These are phyloP conservation scores for Cladophialophora exuberans DNA, from an alignment of 2,329 filamentous ascomycete genomes.

Conservation along the genomic window DNA sequence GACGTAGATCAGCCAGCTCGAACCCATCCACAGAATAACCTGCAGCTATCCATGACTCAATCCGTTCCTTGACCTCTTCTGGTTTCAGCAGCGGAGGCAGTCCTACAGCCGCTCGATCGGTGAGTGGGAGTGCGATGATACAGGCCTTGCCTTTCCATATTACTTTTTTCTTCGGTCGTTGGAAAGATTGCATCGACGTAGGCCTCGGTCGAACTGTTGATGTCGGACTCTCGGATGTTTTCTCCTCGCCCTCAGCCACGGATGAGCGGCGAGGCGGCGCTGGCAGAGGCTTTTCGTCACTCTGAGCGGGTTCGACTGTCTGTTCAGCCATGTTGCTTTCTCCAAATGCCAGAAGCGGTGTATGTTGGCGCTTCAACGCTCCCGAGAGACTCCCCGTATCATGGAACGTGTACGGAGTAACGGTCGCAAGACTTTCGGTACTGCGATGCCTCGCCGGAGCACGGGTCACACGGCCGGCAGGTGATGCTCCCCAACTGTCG, in stretches of 20 bases:
- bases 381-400: constrained; percentile 16
- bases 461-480: constrained; percentile 3
- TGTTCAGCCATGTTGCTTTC: constrained; percentile 15
- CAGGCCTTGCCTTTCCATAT: constrained; percentile 77
- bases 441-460: constrained; percentile 11
- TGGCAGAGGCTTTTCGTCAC: constrained; percentile 14
- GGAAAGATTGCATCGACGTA: constrained; percentile 34
- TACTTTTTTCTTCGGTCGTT: constrained; percentile 67
- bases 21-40: constrained; percentile 50
- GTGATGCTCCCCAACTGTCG: constrained; percentile 24
- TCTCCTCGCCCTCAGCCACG: constrained; percentile 8
- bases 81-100: constrained; percentile 43
- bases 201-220: constrained; percentile 55
- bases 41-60: constrained; percentile 47
- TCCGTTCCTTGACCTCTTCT: constrained; percentile 43
- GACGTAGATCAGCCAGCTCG: constrained; percentile 35
- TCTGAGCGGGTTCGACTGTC: constrained; percentile 3
- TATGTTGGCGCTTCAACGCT: constrained; percentile 12
- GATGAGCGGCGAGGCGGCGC: constrained; percentile 10
- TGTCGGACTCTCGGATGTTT: constrained; percentile 15
- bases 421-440: constrained; percentile 30
- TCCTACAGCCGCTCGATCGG: constrained; percentile 65
- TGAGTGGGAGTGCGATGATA: constrained; percentile 68
- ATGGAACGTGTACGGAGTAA: constrained; percentile 34
- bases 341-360: constrained; percentile 8